phyloP scores from a whole-genome alignment of 2,329 filamentous ascomycete genomes.

The Rasamsonia emersonii region DNA sequence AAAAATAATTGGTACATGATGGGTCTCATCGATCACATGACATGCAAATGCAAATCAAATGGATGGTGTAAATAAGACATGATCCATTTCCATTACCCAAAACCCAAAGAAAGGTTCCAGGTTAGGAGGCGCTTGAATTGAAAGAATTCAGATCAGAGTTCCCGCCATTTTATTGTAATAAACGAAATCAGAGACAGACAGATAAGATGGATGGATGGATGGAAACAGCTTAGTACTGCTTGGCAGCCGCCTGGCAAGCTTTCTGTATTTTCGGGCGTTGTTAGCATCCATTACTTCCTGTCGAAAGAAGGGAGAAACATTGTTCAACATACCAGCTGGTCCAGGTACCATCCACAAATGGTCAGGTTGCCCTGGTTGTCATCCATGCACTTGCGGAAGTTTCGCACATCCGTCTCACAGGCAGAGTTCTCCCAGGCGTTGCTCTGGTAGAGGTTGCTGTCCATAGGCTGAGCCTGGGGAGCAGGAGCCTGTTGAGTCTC shows the following conservation, averaged over 20 bases:
- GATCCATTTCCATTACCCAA: too few relatives aligned
- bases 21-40: too few relatives aligned
- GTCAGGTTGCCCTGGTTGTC: slow-evolving; percentile 88
- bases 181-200: too few relatives aligned
- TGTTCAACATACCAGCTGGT: slow-evolving; percentile 59
- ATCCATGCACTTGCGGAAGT: slow-evolving; percentile 94
- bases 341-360: slow-evolving; percentile 96
- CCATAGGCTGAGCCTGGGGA: slow-evolving; percentile 46
- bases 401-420: slow-evolving; percentile 70
- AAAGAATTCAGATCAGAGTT: too few relatives aligned
- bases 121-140: too few relatives aligned
- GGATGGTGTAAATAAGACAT: too few relatives aligned
- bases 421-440: slow-evolving; percentile 47
- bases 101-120: too few relatives aligned
- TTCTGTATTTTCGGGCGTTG: slow-evolving; percentile 47
- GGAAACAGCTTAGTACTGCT: slow-evolving; percentile 56
- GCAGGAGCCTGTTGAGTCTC: slow-evolving; percentile 44
- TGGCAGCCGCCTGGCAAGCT: slow-evolving; percentile 72
- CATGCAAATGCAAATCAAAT: too few relatives aligned
- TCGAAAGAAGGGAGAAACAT: neutral
- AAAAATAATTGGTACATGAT: too few relatives aligned
- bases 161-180: too few relatives aligned
- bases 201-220: too few relatives aligned
- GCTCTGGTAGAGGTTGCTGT: slow-evolving; percentile 37
- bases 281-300: slow-evolving; percentile 8